A percentile compares a stretch with the other conserved stretches of the same genome.
These are phyloP conservation scores for Fusarium phyllophilum DNA, from an alignment of 2,329 filamentous ascomycete genomes.

Conservation along the genomic window DNA sequence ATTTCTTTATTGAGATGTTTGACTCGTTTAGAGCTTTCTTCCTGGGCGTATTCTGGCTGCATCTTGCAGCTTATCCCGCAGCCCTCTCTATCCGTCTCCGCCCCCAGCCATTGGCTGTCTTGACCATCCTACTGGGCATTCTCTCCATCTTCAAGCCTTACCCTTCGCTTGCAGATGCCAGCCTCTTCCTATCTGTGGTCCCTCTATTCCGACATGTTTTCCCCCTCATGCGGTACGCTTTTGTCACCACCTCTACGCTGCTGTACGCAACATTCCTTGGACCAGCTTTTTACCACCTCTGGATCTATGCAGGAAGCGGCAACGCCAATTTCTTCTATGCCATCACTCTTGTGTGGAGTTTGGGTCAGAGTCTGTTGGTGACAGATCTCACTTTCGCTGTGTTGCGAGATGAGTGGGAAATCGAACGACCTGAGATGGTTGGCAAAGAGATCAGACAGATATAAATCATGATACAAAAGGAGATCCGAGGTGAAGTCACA, in stretches of 20 bases:
- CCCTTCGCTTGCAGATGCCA: conserved; percentile 89
- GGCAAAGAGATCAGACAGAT: conserved; percentile 91
- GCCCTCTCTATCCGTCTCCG: conserved; percentile 86
- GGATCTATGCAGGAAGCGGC: conserved; percentile 97
- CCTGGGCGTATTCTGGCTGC: conserved; percentile 97
- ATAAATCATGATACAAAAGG: conserved; percentile 52
- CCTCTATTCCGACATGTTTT: conserved; percentile 92
- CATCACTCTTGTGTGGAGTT: conserved; percentile 97
- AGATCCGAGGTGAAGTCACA: neutral
- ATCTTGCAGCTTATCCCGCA: conserved; percentile 88
- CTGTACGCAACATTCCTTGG: conserved; percentile 90
- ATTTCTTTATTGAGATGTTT: conserved; percentile 99
- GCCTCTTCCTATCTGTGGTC: conserved; percentile 83
- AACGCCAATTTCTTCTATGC: conserved; percentile 99
- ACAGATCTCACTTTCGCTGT: conserved; percentile 90
- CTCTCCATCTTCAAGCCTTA: conserved; percentile 98
- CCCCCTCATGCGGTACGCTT: conserved; percentile 92
- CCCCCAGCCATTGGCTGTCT: conserved; percentile 85
- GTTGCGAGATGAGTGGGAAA: conserved; percentile 92
- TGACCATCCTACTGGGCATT: conserved; percentile 86
- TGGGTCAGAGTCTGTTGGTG: conserved; percentile 86
- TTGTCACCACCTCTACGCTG: conserved; percentile 83
- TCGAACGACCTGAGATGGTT: conserved; percentile 87
- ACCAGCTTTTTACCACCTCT: conserved; percentile 94
- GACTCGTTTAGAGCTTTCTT: conserved; percentile 98